Percentiles rank a stretch among this genome's conserved stretches.
Evolutionary conservation across 1,284 basidiomycete species (phyloP).

Genomic region (Phellinidium pouzarii): DNA sequence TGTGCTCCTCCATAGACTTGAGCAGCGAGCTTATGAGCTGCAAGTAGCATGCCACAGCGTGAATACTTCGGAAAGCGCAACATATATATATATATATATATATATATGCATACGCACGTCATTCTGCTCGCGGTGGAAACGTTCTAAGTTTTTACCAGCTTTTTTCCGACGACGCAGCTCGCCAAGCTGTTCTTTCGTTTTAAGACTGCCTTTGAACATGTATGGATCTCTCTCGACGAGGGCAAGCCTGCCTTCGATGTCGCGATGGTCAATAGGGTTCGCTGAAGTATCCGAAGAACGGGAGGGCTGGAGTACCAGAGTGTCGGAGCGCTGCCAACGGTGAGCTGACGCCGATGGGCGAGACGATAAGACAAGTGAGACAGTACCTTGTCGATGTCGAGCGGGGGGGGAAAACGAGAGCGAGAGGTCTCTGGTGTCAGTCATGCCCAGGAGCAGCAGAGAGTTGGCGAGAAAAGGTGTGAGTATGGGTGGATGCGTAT

Average conservation of each 20-base stretch:
- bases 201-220: constrained; percentile 47
- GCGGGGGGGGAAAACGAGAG: background rate
- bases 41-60: constrained; percentile 5
- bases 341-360: background rate
- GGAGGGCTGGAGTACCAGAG: background rate
- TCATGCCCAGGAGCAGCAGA: background rate
- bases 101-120: constrained; percentile 37
- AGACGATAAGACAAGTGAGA: background rate
- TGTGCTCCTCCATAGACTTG: constrained; percentile 86
- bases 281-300: constrained; percentile 1
- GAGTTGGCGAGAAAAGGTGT: no score
- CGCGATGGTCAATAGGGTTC: constrained; percentile 5
- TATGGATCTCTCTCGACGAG: constrained; percentile 45
- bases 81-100: no score
- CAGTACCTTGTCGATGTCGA: background rate
- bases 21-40: constrained; percentile 79
- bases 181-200: constrained; percentile 54
- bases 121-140: constrained; percentile 83
- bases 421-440: background rate
- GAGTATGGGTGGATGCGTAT: no score
- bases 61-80: background rate
- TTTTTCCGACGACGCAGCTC: constrained; percentile 49
- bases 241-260: constrained; percentile 25
- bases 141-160: constrained; percentile 56
- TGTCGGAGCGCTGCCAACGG: constrained; percentile 5